phyloP scores from a whole-genome alignment of 768 basidiomycete species.

The Boletus insuetus region DNA sequence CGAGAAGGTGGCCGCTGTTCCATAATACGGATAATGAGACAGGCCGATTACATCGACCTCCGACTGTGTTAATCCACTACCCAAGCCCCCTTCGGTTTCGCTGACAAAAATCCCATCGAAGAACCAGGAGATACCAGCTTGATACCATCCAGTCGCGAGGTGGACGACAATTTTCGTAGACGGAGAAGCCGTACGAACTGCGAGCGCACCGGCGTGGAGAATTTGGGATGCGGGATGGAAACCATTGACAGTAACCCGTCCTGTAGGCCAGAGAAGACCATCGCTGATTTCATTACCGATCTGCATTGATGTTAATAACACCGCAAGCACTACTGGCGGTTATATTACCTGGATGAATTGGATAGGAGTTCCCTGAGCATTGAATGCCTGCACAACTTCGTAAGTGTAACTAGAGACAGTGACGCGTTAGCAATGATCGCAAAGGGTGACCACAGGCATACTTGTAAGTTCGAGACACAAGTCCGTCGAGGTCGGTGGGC shows the following conservation, averaged over 20 bases:
- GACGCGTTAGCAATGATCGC: not conserved
- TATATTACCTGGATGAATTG: conserved; percentile 9
- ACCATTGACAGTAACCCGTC: conserved; percentile 3
- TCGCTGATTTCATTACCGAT: conserved; percentile 14
- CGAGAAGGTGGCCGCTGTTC: conserved; percentile 2
- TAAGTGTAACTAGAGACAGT: conserved; percentile 3
- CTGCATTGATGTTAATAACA: not conserved
- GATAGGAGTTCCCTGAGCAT: conserved; percentile 7
- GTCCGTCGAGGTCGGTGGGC: conserved; percentile 12
- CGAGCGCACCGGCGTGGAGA: conserved; percentile 34
- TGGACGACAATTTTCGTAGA: conserved; percentile 7
- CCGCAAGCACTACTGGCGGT: too few species aligned
- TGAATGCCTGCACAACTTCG: conserved; percentile 3
- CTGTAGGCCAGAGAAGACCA: conserved; percentile 9
- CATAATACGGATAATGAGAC: conserved; percentile 13
- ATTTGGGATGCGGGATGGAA: conserved; percentile 20
- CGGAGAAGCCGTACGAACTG: conserved; percentile 5
- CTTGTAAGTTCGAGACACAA: conserved; percentile 4
- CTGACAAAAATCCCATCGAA: not conserved
- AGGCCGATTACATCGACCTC: conserved; percentile 10
- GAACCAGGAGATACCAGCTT: conserved; percentile 3
- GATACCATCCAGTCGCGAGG: conserved; percentile 9
- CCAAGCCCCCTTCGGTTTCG: not conserved
- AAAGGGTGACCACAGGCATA: not conserved
- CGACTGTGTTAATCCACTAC: conserved; percentile 1